phyloP scores from a whole-genome alignment of 257 asterid genomes.

The Fraxinus excelsior region DNA sequence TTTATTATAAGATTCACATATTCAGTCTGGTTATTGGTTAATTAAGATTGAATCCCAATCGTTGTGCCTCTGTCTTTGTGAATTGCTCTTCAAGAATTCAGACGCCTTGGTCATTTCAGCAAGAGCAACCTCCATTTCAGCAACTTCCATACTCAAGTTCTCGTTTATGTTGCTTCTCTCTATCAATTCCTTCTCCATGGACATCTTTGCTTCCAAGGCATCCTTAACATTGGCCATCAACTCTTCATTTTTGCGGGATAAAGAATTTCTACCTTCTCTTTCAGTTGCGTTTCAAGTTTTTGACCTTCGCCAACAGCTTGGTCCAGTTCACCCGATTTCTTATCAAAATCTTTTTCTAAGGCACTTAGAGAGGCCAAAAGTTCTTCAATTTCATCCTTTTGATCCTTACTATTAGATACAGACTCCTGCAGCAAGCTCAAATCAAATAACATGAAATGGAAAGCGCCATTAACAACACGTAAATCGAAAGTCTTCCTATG shows the following conservation, averaged over 20 bases:
- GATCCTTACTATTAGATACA: slow-evolving; percentile 72
- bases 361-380: slow-evolving; percentile 49
- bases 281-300: slow-evolving; percentile 56
- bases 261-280: slow-evolving; percentile 51
- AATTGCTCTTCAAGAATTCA: slow-evolving; percentile 58
- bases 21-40: no score
- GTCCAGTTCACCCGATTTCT: slow-evolving; percentile 54
- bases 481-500: no score
- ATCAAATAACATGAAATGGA: slow-evolving; percentile 79
- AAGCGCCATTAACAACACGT: no score
- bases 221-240: slow-evolving; percentile 52
- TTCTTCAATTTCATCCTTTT: slow-evolving; percentile 63
- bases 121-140: slow-evolving; percentile 61
- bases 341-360: slow-evolving; percentile 53
- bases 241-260: slow-evolving; percentile 51
- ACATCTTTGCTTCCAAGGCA: slow-evolving; percentile 45
- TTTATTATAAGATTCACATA: no score
- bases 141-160: slow-evolving; percentile 64
- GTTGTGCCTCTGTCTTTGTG: no score
- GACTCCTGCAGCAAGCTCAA: slow-evolving; percentile 90
- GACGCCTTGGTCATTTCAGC: slow-evolving; percentile 53
- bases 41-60: no score
- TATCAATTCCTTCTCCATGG: slow-evolving; percentile 55
- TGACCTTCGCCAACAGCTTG: slow-evolving; percentile 55
- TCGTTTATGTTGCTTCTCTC: slow-evolving; percentile 50